Percentiles rank a stretch among this genome's conserved stretches.
phyloP scores from a whole-genome alignment of 1,284 basidiomycete genomes.

The Boletus mariae region DNA sequence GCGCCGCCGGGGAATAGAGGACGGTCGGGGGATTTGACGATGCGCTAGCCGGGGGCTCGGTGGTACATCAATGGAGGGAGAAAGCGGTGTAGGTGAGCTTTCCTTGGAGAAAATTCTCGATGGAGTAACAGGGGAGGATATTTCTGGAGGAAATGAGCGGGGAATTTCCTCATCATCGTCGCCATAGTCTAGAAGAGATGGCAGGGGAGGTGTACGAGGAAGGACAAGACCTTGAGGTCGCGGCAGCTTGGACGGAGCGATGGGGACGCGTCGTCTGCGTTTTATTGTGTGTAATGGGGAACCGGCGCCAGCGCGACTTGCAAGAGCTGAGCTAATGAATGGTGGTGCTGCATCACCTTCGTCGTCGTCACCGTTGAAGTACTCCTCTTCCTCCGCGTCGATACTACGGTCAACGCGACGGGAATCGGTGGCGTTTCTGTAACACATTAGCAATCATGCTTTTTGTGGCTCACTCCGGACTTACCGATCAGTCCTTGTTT shows the following conservation, averaged over 20 bases:
- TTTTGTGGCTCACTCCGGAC: slow-evolving; percentile 1
- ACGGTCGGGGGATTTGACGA: slow-evolving; percentile 38
- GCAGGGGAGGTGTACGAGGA: slow-evolving; percentile 49
- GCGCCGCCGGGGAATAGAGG: slow-evolving; percentile 38
- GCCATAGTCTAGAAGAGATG: slow-evolving; percentile 67
- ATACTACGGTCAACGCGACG: slow-evolving; percentile 47
- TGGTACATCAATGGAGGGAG: slow-evolving; percentile 30
- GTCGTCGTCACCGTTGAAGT: slow-evolving; percentile 83
- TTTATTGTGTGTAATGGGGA: slow-evolving; percentile 44
- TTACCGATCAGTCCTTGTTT: slow-evolving; percentile 38
- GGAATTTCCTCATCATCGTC: slow-evolving; percentile 42
- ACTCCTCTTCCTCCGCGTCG: slow-evolving; percentile 81
- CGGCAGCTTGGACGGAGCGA: slow-evolving; percentile 37
- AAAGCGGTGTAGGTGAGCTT: slow-evolving; percentile 16
- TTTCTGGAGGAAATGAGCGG: slow-evolving; percentile 19
- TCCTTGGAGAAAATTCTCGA: slow-evolving; percentile 15
- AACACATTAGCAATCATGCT: slow-evolving; percentile 20
- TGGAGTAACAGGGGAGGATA: slow-evolving; percentile 4
- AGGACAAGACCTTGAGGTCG: slow-evolving; percentile 36
- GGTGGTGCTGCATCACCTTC: slow-evolving; percentile 35
- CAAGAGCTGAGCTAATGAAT: slow-evolving; percentile 34
- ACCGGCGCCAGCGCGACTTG: slow-evolving; percentile 35
- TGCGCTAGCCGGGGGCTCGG: slow-evolving; percentile 41
- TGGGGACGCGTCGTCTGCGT: slow-evolving; percentile 52
- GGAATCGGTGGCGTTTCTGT: slow-evolving; percentile 39